Percentiles rank a stretch among this genome's conserved stretches.
Conservation (phyloP, 441 rosid genomes). For the Pelargonium australe region DNA sequence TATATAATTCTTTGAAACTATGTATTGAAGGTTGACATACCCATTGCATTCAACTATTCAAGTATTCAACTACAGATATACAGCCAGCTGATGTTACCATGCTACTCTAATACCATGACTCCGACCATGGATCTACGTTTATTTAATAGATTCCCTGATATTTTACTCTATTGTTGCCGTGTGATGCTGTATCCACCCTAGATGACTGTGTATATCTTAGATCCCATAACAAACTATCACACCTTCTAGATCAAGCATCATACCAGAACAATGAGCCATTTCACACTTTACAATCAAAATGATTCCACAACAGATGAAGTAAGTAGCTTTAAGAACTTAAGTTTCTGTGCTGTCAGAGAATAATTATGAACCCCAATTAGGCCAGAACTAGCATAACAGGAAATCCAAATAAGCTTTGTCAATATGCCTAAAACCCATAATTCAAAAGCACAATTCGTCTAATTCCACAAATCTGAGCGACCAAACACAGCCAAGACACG, state of each 20-base stretch:
- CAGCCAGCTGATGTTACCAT: neutral
- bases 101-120: neutral
- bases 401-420: neutral
- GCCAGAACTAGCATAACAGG: neutral
- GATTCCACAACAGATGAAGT: neutral
- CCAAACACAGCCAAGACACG: conserved; percentile 10
- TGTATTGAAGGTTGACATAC: neutral
- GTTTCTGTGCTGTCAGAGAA: neutral
- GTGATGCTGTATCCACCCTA: neutral
- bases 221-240: neutral
- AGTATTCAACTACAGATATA: neutral
- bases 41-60: neutral
- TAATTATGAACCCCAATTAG: neutral
- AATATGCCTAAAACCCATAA: conserved; percentile 9
- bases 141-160: neutral
- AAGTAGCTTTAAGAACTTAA: neutral
- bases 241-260: neutral
- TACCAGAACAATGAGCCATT: neutral
- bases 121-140: neutral
- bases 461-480: conserved; percentile 1
- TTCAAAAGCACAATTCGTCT: neutral
- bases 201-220: neutral
- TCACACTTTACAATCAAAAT: neutral
- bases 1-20: neutral
- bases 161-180: neutral